Evolutionary conservation across 352 stramenopile genomes (phyloP).

Genomic region (Phytophthora fragariae): DNA sequence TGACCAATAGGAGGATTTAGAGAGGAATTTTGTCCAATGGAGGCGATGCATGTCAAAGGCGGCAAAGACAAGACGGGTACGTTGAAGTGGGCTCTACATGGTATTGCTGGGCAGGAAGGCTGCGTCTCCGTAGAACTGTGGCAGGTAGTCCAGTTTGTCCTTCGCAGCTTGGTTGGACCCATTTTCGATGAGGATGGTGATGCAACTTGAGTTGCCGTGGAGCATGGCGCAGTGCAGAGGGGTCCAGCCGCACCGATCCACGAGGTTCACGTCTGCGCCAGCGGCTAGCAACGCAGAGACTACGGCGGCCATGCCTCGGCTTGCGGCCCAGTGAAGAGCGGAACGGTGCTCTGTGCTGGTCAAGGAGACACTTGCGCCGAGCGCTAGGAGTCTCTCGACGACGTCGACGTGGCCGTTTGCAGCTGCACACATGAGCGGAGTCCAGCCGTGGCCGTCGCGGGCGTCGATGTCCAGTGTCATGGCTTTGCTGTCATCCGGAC

Average conservation of each 20-base stretch:
- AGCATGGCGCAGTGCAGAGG: conserved; percentile 66
- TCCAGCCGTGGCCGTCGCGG: conserved; percentile 61
- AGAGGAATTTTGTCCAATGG: not conserved
- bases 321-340: conserved; percentile 72
- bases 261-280: conserved; percentile 39
- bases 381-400: conserved; percentile 45
- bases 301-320: conserved; percentile 51
- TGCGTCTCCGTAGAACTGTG: conserved; percentile 31
- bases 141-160: conserved; percentile 55
- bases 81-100: conserved; percentile 13
- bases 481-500: conserved; percentile 2
- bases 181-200: conserved; percentile 42
- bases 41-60: not conserved
- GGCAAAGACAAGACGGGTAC: not conserved
- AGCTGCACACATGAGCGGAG: conserved; percentile 62
- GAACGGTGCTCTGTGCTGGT: conserved; percentile 58
- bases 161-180: conserved; percentile 34
- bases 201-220: conserved; percentile 51
- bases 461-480: conserved; percentile 48
- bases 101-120: not conserved
- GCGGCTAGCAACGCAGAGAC: conserved; percentile 42
- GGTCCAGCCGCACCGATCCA: conserved; percentile 65
- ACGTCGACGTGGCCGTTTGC: conserved; percentile 60
- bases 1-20: too few relatives aligned
- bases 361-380: conserved; percentile 48